These are phyloP conservation scores for Xylariaceae sp. DNA, from an alignment of 2,329 filamentous ascomycete genomes.

Conservation along the genomic window DNA sequence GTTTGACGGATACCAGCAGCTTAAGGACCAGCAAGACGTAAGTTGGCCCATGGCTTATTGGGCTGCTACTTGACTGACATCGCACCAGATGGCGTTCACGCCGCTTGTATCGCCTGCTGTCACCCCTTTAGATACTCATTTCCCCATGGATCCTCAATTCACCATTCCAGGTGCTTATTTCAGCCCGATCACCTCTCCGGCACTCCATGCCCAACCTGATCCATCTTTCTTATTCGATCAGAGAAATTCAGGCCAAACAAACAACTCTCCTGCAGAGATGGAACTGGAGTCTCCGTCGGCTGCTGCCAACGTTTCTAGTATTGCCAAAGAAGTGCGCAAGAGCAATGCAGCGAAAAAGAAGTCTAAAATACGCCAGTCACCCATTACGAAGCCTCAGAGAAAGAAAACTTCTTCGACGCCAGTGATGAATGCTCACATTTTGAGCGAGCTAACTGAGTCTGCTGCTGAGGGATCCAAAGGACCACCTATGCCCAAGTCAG, in stretches of 20 bases:
- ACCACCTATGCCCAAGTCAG: slow-evolving; percentile 25
- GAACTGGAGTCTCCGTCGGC: slow-evolving; percentile 42
- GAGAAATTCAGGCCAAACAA: slow-evolving; percentile 34
- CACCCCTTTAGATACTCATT: slow-evolving; percentile 71
- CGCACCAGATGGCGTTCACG: slow-evolving; percentile 65
- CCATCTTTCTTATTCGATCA: slow-evolving; percentile 41
- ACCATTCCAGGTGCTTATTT: slow-evolving; percentile 70
- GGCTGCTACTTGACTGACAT: slow-evolving; percentile 21
- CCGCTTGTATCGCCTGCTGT: slow-evolving; percentile 81
- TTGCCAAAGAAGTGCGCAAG: slow-evolving; percentile 50
- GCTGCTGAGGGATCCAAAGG: slow-evolving; percentile 32
- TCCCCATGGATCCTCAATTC: slow-evolving; percentile 55
- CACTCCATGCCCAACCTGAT: slow-evolving; percentile 68
- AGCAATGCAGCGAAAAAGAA: slow-evolving; percentile 49
- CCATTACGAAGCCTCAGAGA: slow-evolving; percentile 64
- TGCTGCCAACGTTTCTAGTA: slow-evolving; percentile 40
- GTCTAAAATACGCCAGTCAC: slow-evolving; percentile 61
- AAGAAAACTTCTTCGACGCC: slow-evolving; percentile 51
- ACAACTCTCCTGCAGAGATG: slow-evolving; percentile 55
- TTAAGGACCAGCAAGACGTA: slow-evolving; percentile 67
- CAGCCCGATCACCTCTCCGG: slow-evolving; percentile 77
- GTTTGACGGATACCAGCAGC: slow-evolving; percentile 62
- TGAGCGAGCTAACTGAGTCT: slow-evolving; percentile 46
- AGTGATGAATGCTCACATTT: slow-evolving; percentile 50
- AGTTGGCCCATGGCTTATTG: slow-evolving; percentile 24